A percentile compares a stretch with the other conserved stretches of the same genome.
Conservation (phyloP, 495 filamentous ascomycete species). For the Barbatosphaeria neglecta region DNA sequence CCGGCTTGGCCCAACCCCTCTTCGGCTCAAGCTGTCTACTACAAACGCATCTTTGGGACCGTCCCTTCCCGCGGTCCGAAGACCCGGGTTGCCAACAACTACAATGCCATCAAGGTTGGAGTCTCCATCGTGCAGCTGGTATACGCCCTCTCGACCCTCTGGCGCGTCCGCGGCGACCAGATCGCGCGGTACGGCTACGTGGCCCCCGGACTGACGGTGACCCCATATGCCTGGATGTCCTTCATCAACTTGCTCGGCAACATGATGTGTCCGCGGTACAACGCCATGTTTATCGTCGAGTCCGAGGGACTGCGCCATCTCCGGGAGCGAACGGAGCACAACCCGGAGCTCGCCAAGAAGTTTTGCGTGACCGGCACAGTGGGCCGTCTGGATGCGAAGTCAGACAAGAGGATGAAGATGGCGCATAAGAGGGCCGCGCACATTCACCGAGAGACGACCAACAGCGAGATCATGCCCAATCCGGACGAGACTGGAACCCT, state of each 20-base stretch:
- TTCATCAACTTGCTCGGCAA: conserved; percentile 29
- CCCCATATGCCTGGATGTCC: conserved; percentile 33
- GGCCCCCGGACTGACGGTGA: conserved; percentile 30
- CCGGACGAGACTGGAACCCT: too few relatives aligned
- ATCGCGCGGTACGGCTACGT: conserved; percentile 29
- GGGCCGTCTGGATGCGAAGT: too few relatives aligned
- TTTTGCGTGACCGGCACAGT: background rate
- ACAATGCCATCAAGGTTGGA: conserved; percentile 13
- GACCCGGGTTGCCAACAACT: too few relatives aligned
- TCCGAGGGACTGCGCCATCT: conserved; percentile 1
- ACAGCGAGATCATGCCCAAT: too few relatives aligned
- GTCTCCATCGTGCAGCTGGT: conserved; percentile 25
- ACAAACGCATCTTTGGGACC: too few relatives aligned
- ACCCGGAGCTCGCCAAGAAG: background rate
- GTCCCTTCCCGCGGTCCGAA: too few relatives aligned
- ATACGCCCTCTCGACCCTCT: conserved; percentile 19
- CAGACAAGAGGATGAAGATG: too few relatives aligned
- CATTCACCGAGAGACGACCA: too few relatives aligned
- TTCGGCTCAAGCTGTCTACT: too few relatives aligned
- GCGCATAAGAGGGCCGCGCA: too few relatives aligned
- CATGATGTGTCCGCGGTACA: conserved; percentile 18
- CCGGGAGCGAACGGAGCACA: background rate
- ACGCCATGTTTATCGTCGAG: conserved; percentile 26
- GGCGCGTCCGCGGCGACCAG: conserved; percentile 22
- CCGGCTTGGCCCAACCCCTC: too few relatives aligned